Evolutionary conservation across 75 land plant species (phyloP), one percentile per base, ranked within the genome.

Genomic region (Pinus taeda): DNA sequence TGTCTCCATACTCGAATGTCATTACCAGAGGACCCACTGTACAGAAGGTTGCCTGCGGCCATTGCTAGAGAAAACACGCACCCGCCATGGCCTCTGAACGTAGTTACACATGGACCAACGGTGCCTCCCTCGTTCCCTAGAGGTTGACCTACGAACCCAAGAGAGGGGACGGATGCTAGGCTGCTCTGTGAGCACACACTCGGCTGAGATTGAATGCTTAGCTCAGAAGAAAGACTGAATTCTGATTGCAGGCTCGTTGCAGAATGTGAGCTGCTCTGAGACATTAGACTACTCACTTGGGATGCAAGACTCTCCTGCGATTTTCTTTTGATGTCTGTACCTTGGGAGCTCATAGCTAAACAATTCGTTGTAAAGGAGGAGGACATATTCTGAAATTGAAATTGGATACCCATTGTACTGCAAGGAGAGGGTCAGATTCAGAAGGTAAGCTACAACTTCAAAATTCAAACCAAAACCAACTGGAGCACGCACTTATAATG

Each of bases 51-150:
- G 11, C 85, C 87, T 9, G 11, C 12, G 73, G 74, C 58, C 42
- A 83, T 29, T 36, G 81, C 76, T 13, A 85, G 81, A 60, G 85
- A 71, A 79, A 70, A 81, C 11, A 88, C 74, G 65, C 76, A 69
- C 59, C 81, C 83, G 65, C 79, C 75, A 80, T 88, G 82, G 53
- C 78, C 86, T 55, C 71, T 74, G 55, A 88, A 58, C 57, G 90
- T 88, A 70, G 87, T 73, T 33, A 80, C 15, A 77, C 84, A 79
- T 24, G 56, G 74, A 57, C 59, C 57, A 61, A 30, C 39, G 70
- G 60, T 17, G 75, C 17, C 6, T 24, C 70, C 70, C 18, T 65
- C 17, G 70, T 3, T 18, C 3, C 33, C 4, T 4, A 14, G 14
- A 24, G 13, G 36, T 5, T 24, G 65, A 22, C 9, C 8, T 1